phyloP scores from a whole-genome alignment of 805 yeast genomes.

The Suhomyces vadensis region DNA sequence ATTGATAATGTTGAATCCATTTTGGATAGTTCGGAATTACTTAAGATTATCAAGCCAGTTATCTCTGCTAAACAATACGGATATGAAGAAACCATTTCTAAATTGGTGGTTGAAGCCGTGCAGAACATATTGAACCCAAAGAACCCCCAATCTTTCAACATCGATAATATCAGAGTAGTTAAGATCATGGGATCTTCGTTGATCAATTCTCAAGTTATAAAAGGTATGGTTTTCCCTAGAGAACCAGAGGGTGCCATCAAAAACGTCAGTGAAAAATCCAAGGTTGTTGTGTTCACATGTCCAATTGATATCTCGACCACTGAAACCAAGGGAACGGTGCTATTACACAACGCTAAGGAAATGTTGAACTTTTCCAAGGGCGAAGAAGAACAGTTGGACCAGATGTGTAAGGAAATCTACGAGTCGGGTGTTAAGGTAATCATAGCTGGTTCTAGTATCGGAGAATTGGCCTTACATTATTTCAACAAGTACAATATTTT shows the following conservation, averaged over 20 bases:
- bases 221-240: slow-evolving; percentile 97
- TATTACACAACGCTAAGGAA: slow-evolving; percentile 93
- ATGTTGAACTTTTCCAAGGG: slow-evolving; percentile 96
- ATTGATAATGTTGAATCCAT: slow-evolving; percentile 64
- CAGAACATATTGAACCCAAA: slow-evolving; percentile 68
- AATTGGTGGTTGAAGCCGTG: slow-evolving; percentile 83
- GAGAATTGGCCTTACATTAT: slow-evolving; percentile 91
- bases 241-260: slow-evolving; percentile 94
- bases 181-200: slow-evolving; percentile 93
- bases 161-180: slow-evolving; percentile 92
- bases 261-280: slow-evolving; percentile 57
- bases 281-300: slow-evolving; percentile 90
- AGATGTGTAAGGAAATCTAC: slow-evolving; percentile 74
- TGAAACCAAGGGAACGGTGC: slow-evolving; percentile 97
- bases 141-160: slow-evolving; percentile 70
- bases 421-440: slow-evolving; percentile 87
- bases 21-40: slow-evolving; percentile 52
- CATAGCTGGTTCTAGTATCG: slow-evolving; percentile 91
- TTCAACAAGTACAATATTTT: slow-evolving; percentile 82
- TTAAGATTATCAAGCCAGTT: slow-evolving; percentile 80
- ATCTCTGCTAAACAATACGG: slow-evolving; percentile 94
- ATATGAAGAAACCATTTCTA: slow-evolving; percentile 72
- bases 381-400: slow-evolving; percentile 91
- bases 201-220: slow-evolving; percentile 71
- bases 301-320: slow-evolving; percentile 94